Evolutionary conservation across 2,329 filamentous ascomycete species (phyloP).

Genomic region (Penicillium sp.): DNA sequence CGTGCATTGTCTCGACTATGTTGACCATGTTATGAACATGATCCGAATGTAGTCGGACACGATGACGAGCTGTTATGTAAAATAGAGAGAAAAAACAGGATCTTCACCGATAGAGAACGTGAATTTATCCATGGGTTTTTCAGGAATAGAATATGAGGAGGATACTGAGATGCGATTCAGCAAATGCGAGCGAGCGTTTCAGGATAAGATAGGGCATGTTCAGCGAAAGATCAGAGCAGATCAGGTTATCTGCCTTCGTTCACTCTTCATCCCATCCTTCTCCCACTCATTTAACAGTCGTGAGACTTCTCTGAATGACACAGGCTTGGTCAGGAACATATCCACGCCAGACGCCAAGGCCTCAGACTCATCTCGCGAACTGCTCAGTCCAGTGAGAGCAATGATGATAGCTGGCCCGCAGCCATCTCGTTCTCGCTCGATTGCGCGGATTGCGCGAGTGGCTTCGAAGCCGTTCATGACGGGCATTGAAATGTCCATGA

Average conservation of each 20-base stretch:
- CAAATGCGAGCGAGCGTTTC: not conserved
- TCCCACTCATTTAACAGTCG: slow-evolving; percentile 39
- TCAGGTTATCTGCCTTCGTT: slow-evolving; percentile 6
- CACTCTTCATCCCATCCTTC: slow-evolving; percentile 11
- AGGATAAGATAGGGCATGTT: not conserved
- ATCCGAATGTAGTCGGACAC: slow-evolving; percentile 11
- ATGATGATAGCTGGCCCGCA: slow-evolving; percentile 40
- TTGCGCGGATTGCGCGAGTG: slow-evolving; percentile 45
- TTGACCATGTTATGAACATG: slow-evolving; percentile 11
- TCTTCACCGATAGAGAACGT: not conserved
- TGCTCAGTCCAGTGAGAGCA: slow-evolving; percentile 46
- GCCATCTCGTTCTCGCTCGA: slow-evolving; percentile 38
- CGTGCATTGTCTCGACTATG: slow-evolving; percentile 7
- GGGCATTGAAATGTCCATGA: slow-evolving; percentile 52
- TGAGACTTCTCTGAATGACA: slow-evolving; percentile 45
- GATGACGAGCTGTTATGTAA: not conserved
- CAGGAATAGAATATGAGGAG: not conserved
- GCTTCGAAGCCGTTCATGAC: slow-evolving; percentile 50
- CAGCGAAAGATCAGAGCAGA: not conserved
- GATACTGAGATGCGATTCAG: not conserved
- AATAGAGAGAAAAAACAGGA: not conserved
- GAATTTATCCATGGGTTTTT: not conserved
- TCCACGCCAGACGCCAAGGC: slow-evolving; percentile 46
- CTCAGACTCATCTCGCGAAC: slow-evolving; percentile 44
- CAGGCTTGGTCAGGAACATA: slow-evolving; percentile 49